These are phyloP conservation scores for Annulohypoxylon bovei DNA, from an alignment of 495 filamentous ascomycete genomes.

Conservation along the genomic window DNA sequence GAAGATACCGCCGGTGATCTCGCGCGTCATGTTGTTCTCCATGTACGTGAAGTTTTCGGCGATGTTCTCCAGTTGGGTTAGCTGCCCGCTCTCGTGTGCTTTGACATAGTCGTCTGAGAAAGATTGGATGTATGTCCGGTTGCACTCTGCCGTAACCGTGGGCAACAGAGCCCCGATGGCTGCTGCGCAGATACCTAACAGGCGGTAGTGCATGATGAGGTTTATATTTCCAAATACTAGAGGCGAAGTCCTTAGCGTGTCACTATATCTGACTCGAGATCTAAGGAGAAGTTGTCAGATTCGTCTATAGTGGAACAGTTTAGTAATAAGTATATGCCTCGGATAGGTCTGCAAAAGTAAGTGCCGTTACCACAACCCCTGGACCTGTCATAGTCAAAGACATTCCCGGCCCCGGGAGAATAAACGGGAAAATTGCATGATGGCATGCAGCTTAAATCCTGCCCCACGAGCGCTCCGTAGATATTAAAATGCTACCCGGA, in stretches of 20 bases:
- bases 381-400: slow-evolving; percentile 15
- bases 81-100: slow-evolving; percentile 40
- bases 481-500: slow-evolving; percentile 40
- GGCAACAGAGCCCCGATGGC: slow-evolving; percentile 28
- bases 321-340: slow-evolving; percentile 16
- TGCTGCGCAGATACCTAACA: slow-evolving; percentile 16
- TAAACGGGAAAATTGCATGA: slow-evolving; percentile 47
- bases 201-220: slow-evolving; percentile 18
- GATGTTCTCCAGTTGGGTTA: slow-evolving; percentile 35
- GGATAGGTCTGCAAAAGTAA: slow-evolving; percentile 16
- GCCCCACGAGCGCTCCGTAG: neutral
- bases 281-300: neutral
- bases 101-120: slow-evolving; percentile 40
- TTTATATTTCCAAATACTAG: neutral
- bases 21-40: slow-evolving; percentile 45
- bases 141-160: slow-evolving; percentile 31
- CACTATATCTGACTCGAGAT: neutral
- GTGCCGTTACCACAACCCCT: slow-evolving; percentile 35
- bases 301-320: neutral
- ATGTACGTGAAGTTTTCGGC: slow-evolving; percentile 46
- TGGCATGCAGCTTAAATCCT: slow-evolving; percentile 15
- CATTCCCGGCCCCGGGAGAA: slow-evolving; percentile 45
- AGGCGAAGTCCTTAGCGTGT: neutral
- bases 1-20: slow-evolving; percentile 41
- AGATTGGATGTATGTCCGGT: slow-evolving; percentile 27